Conservation (phyloP, 768 basidiomycete species). For the Russula griseocarnosa region DNA sequence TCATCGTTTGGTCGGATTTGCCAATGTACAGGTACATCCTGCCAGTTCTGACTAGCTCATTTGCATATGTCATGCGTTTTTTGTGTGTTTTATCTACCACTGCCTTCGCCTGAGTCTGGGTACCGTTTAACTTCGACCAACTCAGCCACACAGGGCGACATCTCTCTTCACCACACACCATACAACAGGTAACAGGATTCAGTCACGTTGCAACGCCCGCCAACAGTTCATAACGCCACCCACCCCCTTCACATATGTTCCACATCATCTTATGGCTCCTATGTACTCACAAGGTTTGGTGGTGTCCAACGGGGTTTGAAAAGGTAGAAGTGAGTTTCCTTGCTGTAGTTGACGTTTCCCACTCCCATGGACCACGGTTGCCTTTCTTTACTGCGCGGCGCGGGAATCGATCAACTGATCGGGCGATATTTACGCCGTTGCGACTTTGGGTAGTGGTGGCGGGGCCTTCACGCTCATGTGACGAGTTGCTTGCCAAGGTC, state of each 20-base stretch:
- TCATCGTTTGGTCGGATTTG: neutral
- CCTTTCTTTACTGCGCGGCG: neutral
- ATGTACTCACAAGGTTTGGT: neutral
- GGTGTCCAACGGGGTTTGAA: neutral
- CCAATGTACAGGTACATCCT: neutral
- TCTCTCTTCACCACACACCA: neutral
- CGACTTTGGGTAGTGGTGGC: neutral
- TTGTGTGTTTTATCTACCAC: neutral
- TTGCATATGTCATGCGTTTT: neutral
- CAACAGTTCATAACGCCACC: neutral
- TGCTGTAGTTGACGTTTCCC: neutral
- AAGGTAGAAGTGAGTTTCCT: neutral
- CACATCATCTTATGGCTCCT: neutral
- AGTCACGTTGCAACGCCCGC: neutral
- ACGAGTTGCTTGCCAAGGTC: neutral
- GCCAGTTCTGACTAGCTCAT: neutral
- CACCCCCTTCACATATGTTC: neutral
- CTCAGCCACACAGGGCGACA: neutral
- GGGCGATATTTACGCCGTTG: neutral
- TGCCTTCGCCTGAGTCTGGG: neutral
- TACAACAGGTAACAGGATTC: neutral
- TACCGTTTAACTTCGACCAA: neutral
- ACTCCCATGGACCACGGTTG: neutral
- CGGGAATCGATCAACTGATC: neutral
- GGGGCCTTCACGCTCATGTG: neutral